Percentiles rank a stretch among this genome's conserved stretches.
These are phyloP conservation scores for Uncinocarpus reesii DNA, from an alignment of 2,329 filamentous ascomycete species.

Conservation along the genomic window DNA sequence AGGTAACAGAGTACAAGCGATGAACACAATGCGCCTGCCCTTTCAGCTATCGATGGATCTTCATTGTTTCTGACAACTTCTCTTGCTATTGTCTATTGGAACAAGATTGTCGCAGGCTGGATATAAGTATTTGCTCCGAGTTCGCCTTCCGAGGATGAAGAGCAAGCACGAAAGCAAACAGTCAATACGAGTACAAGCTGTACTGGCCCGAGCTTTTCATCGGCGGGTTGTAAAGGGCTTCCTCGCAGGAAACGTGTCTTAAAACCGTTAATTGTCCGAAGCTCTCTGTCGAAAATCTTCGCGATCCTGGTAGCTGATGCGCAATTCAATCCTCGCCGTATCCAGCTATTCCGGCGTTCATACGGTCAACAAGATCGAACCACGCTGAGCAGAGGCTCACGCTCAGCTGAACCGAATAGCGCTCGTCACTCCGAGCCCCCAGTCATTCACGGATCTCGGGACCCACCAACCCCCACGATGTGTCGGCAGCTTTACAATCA, in stretches of 20 bases:
- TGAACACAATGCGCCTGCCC: background rate
- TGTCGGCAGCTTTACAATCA: slow-evolving; percentile 16
- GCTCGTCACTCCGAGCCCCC: too few relatives aligned
- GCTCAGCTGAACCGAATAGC: too few relatives aligned
- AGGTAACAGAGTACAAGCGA: background rate
- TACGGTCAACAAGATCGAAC: too few relatives aligned
- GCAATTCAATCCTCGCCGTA: too few relatives aligned
- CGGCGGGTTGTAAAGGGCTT: background rate
- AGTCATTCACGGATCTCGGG: too few relatives aligned
- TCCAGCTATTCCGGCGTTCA: too few relatives aligned
- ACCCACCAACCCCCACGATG: too few relatives aligned
- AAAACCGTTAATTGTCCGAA: too few relatives aligned
- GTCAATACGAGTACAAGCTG: background rate
- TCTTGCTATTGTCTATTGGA: background rate
- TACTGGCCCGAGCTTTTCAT: background rate
- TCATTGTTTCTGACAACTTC: background rate
- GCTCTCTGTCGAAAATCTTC: too few relatives aligned
- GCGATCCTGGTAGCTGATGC: too few relatives aligned
- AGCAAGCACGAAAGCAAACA: background rate
- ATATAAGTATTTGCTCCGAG: background rate
- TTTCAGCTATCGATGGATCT: background rate
- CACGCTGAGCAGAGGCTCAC: too few relatives aligned
- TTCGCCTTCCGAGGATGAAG: background rate
- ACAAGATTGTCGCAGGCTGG: background rate
- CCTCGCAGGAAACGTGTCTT: too few relatives aligned